A percentile compares a stretch with the other conserved stretches of the same genome.
phyloP scores from a whole-genome alignment of 495 filamentous ascomycete genomes.

The Aspergillus incahuasiensis region DNA sequence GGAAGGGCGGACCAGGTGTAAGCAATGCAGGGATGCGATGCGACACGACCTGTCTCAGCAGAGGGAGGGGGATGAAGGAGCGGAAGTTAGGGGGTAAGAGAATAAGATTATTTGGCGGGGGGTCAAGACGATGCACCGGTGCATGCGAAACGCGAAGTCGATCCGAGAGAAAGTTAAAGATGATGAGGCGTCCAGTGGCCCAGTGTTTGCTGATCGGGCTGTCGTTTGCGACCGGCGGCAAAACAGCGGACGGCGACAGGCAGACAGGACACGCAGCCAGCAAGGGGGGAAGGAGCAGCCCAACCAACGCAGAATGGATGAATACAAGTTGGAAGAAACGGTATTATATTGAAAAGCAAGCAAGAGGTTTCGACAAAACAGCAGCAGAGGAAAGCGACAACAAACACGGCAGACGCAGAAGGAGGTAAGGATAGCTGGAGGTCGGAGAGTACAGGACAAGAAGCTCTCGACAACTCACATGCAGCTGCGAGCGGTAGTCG shows the following conservation, averaged over 20 bases:
- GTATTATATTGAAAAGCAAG: conserved; percentile 1
- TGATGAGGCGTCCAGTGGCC: conserved; percentile 11
- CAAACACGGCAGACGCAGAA: conserved; percentile 1
- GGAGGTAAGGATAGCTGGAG: conserved; percentile 12
- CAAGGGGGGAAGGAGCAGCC: neutral
- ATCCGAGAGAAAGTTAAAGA: conserved; percentile 13
- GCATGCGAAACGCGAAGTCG: conserved; percentile 19
- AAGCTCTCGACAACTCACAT: conserved; percentile 16
- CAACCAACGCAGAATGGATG: neutral
- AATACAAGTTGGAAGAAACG: conserved; percentile 6
- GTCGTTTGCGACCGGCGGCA: conserved; percentile 20
- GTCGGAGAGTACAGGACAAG: conserved; percentile 1
- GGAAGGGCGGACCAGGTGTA: conserved; percentile 14
- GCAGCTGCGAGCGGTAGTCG: conserved; percentile 11
- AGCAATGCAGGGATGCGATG: conserved; percentile 24
- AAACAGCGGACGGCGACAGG: conserved; percentile 11
- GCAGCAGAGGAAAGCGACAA: neutral
- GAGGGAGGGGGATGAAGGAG: neutral
- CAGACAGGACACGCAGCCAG: conserved; percentile 9
- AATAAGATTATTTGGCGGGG: conserved; percentile 7
- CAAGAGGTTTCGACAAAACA: neutral
- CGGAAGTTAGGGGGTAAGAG: neutral
- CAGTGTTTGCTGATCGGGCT: conserved; percentile 17
- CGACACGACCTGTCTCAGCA: conserved; percentile 15
- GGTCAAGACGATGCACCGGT: conserved; percentile 15